Percentiles rank a stretch among this genome's conserved stretches.
phyloP scores from a whole-genome alignment of 768 basidiomycete species.

The Hydnum rufescens region DNA sequence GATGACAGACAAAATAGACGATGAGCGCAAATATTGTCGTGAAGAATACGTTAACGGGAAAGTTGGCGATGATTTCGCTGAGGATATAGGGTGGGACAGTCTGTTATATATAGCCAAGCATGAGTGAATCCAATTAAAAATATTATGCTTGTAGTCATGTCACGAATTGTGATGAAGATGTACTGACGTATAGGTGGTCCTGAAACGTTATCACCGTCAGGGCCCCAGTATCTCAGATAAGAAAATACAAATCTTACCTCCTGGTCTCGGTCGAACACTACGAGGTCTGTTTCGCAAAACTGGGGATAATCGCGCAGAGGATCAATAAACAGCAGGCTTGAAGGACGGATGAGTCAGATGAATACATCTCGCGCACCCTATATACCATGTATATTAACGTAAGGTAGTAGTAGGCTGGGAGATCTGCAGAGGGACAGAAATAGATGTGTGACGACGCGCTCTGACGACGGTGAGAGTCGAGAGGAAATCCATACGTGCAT shows the following conservation, averaged over 20 bases:
- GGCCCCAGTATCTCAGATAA: too few relatives aligned
- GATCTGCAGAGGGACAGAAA: too few relatives aligned
- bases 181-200: constrained; percentile 12
- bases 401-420: constrained; percentile 19
- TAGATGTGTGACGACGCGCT: too few relatives aligned
- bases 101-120: too few relatives aligned
- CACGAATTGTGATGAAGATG: neutral
- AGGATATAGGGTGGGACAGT: constrained; percentile 22
- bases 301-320: too few relatives aligned
- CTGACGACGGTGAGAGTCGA: too few relatives aligned
- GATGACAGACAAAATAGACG: constrained; percentile 18
- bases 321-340: too few relatives aligned
- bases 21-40: constrained; percentile 11
- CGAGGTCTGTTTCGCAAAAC: constrained; percentile 18
- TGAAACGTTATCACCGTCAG: constrained; percentile 1
- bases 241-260: constrained; percentile 19
- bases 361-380: too few relatives aligned
- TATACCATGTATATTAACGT: constrained; percentile 8
- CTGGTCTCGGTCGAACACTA: constrained; percentile 28
- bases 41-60: constrained; percentile 21
- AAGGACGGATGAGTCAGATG: too few relatives aligned
- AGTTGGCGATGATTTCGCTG: constrained; percentile 21
- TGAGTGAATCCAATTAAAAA: neutral
- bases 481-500: too few relatives aligned
- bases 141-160: neutral